Conservation (phyloP, 2,329 filamentous ascomycete species). For the Verticillium albo-atrum region DNA sequence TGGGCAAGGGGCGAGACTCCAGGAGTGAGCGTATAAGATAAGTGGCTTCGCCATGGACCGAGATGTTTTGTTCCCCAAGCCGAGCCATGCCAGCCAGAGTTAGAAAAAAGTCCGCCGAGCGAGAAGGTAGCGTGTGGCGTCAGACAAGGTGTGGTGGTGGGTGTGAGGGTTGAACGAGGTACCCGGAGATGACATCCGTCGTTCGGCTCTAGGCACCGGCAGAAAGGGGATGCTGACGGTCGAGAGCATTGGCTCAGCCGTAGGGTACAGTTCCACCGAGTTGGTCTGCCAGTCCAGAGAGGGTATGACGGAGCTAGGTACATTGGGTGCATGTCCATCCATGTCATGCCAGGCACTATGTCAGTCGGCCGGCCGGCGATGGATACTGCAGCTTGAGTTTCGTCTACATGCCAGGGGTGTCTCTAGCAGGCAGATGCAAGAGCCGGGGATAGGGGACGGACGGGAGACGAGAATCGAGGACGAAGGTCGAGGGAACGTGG, state of each 20-base stretch:
- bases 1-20: slow-evolving; percentile 7
- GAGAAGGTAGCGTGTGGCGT: neutral
- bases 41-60: neutral
- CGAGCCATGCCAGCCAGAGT: neutral
- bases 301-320: neutral
- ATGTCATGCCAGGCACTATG: neutral
- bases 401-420: neutral
- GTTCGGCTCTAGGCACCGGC: neutral
- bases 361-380: neutral
- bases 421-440: neutral
- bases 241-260: neutral
- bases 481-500: neutral
- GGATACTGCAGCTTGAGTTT: neutral
- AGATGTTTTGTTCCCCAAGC: neutral
- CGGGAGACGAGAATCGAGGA: neutral
- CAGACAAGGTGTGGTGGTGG: slow-evolving; percentile 3
- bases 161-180: slow-evolving; percentile 1
- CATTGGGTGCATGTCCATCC: neutral
- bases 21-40: neutral
- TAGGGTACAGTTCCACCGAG: neutral
- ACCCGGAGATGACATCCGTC: neutral
- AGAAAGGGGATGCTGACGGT: neutral
- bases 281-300: neutral
- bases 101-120: neutral
- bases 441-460: neutral